These are phyloP conservation scores for Warburgia ugandensis DNA, from an alignment of 164 flowering plant species.

Conservation along the genomic window DNA sequence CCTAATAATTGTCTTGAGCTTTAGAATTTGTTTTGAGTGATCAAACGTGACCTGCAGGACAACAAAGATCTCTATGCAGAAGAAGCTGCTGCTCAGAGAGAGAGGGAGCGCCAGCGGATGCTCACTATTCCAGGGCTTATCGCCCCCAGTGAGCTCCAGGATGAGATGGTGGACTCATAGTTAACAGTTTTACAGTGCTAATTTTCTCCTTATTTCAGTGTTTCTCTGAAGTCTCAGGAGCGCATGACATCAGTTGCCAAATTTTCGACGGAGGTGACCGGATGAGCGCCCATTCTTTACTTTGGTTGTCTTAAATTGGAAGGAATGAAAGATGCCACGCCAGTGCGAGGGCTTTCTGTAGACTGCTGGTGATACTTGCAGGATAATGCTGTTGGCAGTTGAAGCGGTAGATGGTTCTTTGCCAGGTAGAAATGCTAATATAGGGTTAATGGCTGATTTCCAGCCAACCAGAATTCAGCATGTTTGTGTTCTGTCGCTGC, in stretches of 20 bases:
- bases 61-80: slow-evolving; percentile 98
- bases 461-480: slow-evolving; percentile 9
- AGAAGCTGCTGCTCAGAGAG: slow-evolving; percentile 91
- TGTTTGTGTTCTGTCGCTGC: slow-evolving; percentile 8
- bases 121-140: slow-evolving; percentile 89
- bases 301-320: slow-evolving; percentile 8
- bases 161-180: slow-evolving; percentile 90
- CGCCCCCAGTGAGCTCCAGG: slow-evolving; percentile 93
- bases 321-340: slow-evolving; percentile 4
- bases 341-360: slow-evolving; percentile 17
- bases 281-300: slow-evolving; percentile 2
- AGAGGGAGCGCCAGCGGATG: slow-evolving; percentile 83
- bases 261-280: slow-evolving; percentile 15
- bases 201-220: not conserved
- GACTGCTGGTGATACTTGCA: slow-evolving; percentile 36
- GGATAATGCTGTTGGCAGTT: slow-evolving; percentile 23
- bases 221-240: not conserved
- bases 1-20: no score
- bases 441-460: slow-evolving; percentile 11
- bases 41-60: slow-evolving; percentile 81
- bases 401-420: slow-evolving; percentile 24
- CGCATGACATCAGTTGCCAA: slow-evolving; percentile 7
- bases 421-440: slow-evolving; percentile 10
- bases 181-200: not conserved
- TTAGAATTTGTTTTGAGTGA: no score